Percentiles rank a stretch among this genome's conserved stretches.
Conservation (phyloP, 1,284 basidiomycete genomes). For the Cryptococcus floricola region DNA sequence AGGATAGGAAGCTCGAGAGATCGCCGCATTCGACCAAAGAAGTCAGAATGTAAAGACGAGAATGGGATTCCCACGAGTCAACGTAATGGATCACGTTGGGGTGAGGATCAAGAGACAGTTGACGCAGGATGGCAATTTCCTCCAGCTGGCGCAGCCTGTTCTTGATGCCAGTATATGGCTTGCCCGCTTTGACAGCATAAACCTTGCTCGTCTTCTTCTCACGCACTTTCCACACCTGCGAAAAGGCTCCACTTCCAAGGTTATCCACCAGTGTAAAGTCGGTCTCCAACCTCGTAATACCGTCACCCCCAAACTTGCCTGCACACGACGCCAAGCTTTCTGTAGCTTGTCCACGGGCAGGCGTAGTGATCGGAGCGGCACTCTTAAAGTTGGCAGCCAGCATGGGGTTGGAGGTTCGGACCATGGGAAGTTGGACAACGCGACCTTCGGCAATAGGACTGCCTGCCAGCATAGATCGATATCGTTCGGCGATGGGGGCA, state of each 20-base stretch:
- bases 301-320: neutral
- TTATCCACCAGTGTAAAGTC: constrained; percentile 71
- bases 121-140: constrained; percentile 85
- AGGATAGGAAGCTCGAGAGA: constrained; percentile 80
- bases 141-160: constrained; percentile 87
- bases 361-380: neutral
- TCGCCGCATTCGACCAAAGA: constrained; percentile 90
- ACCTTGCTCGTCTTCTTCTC: constrained; percentile 61
- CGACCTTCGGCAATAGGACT: constrained; percentile 11
- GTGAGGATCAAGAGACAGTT: constrained; percentile 60
- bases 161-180: constrained; percentile 79
- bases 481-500: constrained; percentile 10
- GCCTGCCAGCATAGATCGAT: constrained; percentile 6
- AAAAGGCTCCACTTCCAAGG: constrained; percentile 88
- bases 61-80: constrained; percentile 94
- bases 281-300: constrained; percentile 18
- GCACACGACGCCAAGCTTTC: neutral
- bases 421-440: constrained; percentile 27
- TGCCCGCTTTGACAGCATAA: constrained; percentile 91
- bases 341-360: neutral
- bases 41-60: constrained; percentile 81
- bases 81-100: constrained; percentile 79
- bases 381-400: constrained; percentile 33
- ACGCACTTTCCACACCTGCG: constrained; percentile 83
- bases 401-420: constrained; percentile 46